phyloP scores from a whole-genome alignment of 805 yeast genomes.

The Brettanomyces custersianus region DNA sequence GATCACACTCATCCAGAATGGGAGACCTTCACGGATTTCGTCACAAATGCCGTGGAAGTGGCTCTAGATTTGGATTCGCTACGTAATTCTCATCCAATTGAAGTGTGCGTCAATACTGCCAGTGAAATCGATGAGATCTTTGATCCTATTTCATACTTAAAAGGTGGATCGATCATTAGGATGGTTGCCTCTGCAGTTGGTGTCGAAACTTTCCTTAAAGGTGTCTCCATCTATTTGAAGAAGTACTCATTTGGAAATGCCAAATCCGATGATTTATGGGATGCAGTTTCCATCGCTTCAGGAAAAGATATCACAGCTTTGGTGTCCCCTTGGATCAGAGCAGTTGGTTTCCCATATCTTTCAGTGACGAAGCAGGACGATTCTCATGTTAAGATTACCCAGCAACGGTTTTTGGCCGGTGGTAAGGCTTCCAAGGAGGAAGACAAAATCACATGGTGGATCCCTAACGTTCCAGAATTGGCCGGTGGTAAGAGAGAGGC shows the following conservation, averaged over 20 bases:
- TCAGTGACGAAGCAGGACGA: conserved; percentile 33
- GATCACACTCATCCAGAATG: conserved; percentile 70
- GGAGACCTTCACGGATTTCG: conserved; percentile 59
- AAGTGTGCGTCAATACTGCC: conserved; percentile 73
- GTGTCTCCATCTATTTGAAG: conserved; percentile 62
- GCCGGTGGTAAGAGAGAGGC: conserved; percentile 10
- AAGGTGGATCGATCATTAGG: conserved; percentile 70
- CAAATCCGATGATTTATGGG: conserved; percentile 66
- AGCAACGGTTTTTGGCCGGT: conserved; percentile 52
- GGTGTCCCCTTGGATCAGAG: conserved; percentile 66
- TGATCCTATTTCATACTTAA: conserved; percentile 72
- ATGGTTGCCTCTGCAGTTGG: conserved; percentile 73
- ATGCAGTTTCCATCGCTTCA: conserved; percentile 50
- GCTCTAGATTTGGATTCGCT: conserved; percentile 49
- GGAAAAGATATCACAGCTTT: conserved; percentile 49
- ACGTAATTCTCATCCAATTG: conserved; percentile 68
- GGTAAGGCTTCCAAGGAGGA: conserved; percentile 54
- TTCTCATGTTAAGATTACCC: conserved; percentile 32
- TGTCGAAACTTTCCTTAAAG: conserved; percentile 56
- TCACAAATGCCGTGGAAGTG: conserved; percentile 40
- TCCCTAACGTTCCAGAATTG: conserved; percentile 32
- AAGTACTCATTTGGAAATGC: conserved; percentile 62
- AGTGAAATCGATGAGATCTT: conserved; percentile 75
- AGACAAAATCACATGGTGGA: conserved; percentile 50
- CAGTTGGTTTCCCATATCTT: conserved; percentile 67